Evolutionary conservation across 306 rosid genomes (phyloP), one percentile per base, ranked within the genome.

Genomic region (Dalbergia cultrata): DNA sequence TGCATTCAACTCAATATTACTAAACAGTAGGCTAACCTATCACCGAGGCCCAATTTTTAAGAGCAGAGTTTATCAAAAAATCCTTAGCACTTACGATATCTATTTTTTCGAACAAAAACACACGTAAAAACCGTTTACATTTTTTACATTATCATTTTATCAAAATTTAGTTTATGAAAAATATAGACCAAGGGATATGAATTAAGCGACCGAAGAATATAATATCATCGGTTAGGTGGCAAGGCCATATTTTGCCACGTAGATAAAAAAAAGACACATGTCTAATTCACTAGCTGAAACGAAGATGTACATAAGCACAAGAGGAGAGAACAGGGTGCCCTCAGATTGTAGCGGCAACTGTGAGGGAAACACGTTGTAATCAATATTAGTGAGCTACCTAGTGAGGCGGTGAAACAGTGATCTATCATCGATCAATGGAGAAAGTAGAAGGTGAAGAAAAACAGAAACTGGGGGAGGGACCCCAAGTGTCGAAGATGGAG

Each of bases 401-500:
- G 47, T 43, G 47, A 49, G 37, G 11, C 5, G 16, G 67, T 73
- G 68, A 17, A 34, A 18, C 1, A 7, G 33, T 37, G 5, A 45
- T 17, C 11, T 26, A 37, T 37, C 13, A 37, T 37, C 13, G 13
- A 7, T 7, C 5, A 19, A 78, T 82, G 68, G 83, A 88, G 52
- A 77, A 79, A 34, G 69, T 59, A 11, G 12, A 45, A 37, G 41
- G 41, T 7, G 8, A 37, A 0, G 84, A 76, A 56, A 67, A 79
- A 79, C 37, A 84, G 63, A 85, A 76, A 13, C 16, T 78, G 1
- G 85, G 78, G 43, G 89, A 91, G 69, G 86, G 74, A 54, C 84
- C 92, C 22, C 87, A 71, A 22, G 83, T 88, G 3, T 90, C 96
- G 31, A 84, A 39, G 50, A 92, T 88, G 97, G 79, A 89, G 76